Base-by-base conservation (phyloP, 2,329 filamentous ascomycete genomes). In the Aspergillus flavus region DNA sequence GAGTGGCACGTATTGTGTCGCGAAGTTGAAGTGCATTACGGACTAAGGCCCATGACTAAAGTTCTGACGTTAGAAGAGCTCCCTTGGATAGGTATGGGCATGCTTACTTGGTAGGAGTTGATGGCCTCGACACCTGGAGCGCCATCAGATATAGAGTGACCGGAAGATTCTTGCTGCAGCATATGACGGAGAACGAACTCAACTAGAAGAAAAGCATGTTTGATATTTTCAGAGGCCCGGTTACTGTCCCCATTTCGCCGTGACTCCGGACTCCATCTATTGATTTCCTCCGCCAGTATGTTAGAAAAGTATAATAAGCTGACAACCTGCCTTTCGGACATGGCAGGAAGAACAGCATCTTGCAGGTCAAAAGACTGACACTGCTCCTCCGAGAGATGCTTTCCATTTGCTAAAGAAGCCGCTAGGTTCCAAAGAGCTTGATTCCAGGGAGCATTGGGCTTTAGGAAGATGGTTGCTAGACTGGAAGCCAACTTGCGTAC, bases 401-500 rank as follows among this genome's bases (percentile, higher is more conserved):
- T 73, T 30, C 77, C 76, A 62, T 76, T 73, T 10, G 76, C 73
- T 10, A 82, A 68, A 57, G 77, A 79, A 16, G 75, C 75, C 50
- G 76, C 76, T 16, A 80, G 58, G 52, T 78, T 75, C 64, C 73
- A 71, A 4, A 81, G 52, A 34, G 75, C 73, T 45, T 72, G 72
- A 48, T 67, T 75, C 79, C 79, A 82, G 14, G 75, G 72, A 43
- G 76, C 71, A 57, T 73, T 72, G 6, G 75, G 71, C 41, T 80
- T 79, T 30, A 78, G 72, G 63, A 82, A 83, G 55, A 82, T 77
- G 4, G 80, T 76, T 32, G 79, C 76, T 43, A 83, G 68, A 53
- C 78, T 79, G 19, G 80, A 77, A 50, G 79, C 76, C 36, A 83
- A 66, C 71, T 90, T 69, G 71, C 83, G 61, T 75, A 83, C 56